Percentiles rank a stretch among this genome's conserved stretches.
Evolutionary conservation across 257 asterid species (phyloP).

Genomic region (Linaria vulgaris): DNA sequence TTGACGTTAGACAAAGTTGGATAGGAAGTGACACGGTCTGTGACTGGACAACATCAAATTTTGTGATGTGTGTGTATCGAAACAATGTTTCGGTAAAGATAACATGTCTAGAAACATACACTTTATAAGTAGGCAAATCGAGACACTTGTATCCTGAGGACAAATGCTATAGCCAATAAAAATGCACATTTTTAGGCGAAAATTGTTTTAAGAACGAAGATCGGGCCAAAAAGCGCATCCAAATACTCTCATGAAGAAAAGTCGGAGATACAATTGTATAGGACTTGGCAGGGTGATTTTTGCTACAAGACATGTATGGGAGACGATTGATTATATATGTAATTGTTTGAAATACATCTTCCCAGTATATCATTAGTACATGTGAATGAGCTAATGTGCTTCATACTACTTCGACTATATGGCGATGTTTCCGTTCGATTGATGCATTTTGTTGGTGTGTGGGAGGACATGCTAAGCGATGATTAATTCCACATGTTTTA

Average conservation of each 20-base stretch:
- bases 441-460: slow-evolving; percentile 11
- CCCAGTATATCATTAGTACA: background rate
- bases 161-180: background rate
- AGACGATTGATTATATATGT: no score
- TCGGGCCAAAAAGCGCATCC: background rate
- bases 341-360: background rate
- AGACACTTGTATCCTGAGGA: background rate
- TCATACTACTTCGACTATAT: background rate
- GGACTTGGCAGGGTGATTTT: background rate
- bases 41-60: no score
- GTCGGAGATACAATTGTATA: background rate
- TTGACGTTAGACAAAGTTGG: no score
- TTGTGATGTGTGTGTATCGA: no score
- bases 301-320: background rate
- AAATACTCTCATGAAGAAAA: background rate
- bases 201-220: background rate
- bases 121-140: background rate
- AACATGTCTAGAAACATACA: background rate
- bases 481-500: background rate
- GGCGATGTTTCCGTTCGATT: background rate
- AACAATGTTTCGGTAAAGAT: background rate
- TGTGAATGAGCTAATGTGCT: background rate
- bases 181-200: background rate
- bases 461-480: background rate
- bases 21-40: no score